Base-by-base conservation (phyloP, 2,329 filamentous ascomycete genomes). In the Aotearoamyces nothofagi region DNA sequence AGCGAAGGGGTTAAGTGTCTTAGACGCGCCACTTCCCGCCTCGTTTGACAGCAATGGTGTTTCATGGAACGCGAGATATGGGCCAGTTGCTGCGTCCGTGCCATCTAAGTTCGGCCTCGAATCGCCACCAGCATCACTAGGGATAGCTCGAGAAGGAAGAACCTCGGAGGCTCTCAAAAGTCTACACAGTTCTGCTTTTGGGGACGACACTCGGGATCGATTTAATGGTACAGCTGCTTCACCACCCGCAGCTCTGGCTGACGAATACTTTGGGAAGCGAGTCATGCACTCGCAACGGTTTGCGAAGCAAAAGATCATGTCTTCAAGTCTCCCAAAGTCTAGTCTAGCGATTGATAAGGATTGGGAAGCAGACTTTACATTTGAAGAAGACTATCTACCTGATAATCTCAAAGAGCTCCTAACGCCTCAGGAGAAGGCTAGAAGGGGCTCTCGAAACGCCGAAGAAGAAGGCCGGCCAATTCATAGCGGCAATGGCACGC, bases 41-140 rank as follows among this genome's bases (percentile, higher is more conserved):
- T 96, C 87, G 0, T 94, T 96, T 51, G 90, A 96, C 54, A 92
- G 84, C 43, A 90, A 94, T 46, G 87, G 86, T 27, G 81, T 94
- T 30, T 94, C 86, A 8, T 81, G 87, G 50, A 84, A 83, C 37
- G 86, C 87, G 11, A 73, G 83, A 34, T 84, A 86, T 50, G 90
- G 81, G 0, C 83, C 86, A 0, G 84, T 92, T 53, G 86, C 87
- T 5, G 82, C 86, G 0, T 96, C 87, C 0, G 80, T 96, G 8
- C 90, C 90, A 7, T 81, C 83, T 29, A 82, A 87, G 43, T 94
- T 96, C 44, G 81, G 81, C 9, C 61, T 94, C 40, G 86, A 93
- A 29, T 84, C 79, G 6, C 84, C 84, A 4, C 78, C 83, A 2
- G 70, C 77, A 2, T 84, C 82, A 1, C 63, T 83, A 22, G 66